phyloP scores from a whole-genome alignment of 495 filamentous ascomycete species.

The Aspergillus cristatus region DNA sequence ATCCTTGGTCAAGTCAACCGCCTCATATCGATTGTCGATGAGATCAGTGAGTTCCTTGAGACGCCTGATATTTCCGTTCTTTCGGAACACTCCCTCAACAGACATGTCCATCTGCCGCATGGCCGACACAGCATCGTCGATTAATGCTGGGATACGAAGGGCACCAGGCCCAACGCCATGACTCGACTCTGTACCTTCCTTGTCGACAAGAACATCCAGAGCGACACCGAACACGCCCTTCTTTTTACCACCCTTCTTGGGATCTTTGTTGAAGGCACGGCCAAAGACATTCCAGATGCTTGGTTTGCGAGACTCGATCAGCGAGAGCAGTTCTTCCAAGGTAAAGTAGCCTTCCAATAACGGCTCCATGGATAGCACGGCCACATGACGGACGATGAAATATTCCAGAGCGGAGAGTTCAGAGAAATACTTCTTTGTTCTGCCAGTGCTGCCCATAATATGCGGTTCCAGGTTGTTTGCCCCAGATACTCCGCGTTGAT shows the following conservation, averaged over 20 bases:
- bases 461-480: constrained; percentile 41
- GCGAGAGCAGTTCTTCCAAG: constrained; percentile 84
- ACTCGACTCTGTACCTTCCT: constrained; percentile 90
- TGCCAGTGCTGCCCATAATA: constrained; percentile 18
- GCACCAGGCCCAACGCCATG: constrained; percentile 90
- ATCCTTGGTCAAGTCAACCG: constrained; percentile 73
- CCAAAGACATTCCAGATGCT: constrained; percentile 98
- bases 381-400: constrained; percentile 92
- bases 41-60: constrained; percentile 73
- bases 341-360: constrained; percentile 84
- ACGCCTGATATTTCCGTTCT: constrained; percentile 94
- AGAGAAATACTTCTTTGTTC: constrained; percentile 80
- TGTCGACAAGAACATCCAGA: constrained; percentile 74
- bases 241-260: constrained; percentile 71
- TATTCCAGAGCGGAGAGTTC: constrained; percentile 93
- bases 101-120: constrained; percentile 99
- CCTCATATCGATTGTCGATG: constrained; percentile 76
- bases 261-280: constrained; percentile 83
- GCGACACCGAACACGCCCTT: constrained; percentile 89
- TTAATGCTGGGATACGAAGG: constrained; percentile 74
- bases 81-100: constrained; percentile 96
- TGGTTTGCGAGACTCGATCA: constrained; percentile 88
- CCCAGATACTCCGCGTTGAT: constrained; percentile 69
- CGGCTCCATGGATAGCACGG: constrained; percentile 91
- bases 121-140: constrained; percentile 85